Base-by-base conservation (phyloP, 2,329 filamentous ascomycete genomes). In the Verticillium tricorpus region DNA sequence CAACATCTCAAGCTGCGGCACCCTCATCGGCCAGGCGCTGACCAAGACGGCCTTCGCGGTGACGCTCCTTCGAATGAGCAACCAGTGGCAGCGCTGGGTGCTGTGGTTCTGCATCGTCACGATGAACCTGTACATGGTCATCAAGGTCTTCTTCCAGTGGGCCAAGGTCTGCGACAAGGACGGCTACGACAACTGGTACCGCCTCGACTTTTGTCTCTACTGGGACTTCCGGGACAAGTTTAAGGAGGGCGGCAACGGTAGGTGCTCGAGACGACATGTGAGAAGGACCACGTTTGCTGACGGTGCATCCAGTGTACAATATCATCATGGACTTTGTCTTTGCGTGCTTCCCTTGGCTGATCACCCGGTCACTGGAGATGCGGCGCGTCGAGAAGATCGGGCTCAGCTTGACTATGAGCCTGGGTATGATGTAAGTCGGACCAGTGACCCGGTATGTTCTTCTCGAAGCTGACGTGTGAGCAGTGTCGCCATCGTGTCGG, bases 271-370 rank as follows among this genome's bases (percentile, higher is more conserved):
- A 40, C 14, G 37, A 12, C 35, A 12, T 52, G 2, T 14, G 19
- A 56, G 14, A 3, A 19, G 1, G 8, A 4, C n/a, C 2, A 17
- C 5, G 6, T 32, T 32, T 17, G n/a, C 34, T 4, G 15, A 52
- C 19, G 2, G 2, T 17, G 2, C 40, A 25, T 6, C 1, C 63
- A 82, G 80, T 81, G 5, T 82, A 82, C 68, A 83, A 83, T 67
- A 79, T 83, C 61, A 72, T 83, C 32, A 83, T 82, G 78, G 82
- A 84, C 62, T 82, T 84, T 50, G 65, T 81, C 0, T 78, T 84
- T 65, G 80, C 82, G 0, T 61, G 71, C 9, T 80, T 83, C 59
- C 81, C 81, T 3, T 83, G 80, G 80, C 66, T 80, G 25, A 76
- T 84, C 22, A 80, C 78, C 1, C 79, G 78, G 69, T 74, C 73